These are phyloP conservation scores for Cutaneotrichosporon cyanovorans DNA, from an alignment of 1,284 basidiomycete species.

Conservation along the genomic window DNA sequence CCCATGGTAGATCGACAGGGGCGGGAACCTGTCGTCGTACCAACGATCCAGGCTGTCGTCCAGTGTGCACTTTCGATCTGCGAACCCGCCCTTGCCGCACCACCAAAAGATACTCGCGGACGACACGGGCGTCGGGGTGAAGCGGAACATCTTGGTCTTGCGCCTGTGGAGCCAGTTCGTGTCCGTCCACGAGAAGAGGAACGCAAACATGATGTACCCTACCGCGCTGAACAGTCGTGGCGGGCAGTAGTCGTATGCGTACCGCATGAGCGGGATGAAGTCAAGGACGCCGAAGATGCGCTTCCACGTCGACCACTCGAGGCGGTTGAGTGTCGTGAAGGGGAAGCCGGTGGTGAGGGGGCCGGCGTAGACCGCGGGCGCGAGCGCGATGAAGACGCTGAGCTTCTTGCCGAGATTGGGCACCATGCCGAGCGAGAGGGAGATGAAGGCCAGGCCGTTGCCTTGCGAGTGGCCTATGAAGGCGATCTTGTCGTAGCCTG, in stretches of 20 bases:
- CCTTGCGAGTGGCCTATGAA: conserved; percentile 60
- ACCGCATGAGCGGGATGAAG: conserved; percentile 57
- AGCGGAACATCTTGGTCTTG: conserved; percentile 59
- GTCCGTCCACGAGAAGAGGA: conserved; percentile 55
- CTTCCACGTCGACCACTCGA: conserved; percentile 54
- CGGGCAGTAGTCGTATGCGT: conserved; percentile 54
- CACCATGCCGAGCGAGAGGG: conserved; percentile 54
- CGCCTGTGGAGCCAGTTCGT: conserved; percentile 54
- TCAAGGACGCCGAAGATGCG: conserved; percentile 55
- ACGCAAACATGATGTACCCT: conserved; percentile 55
- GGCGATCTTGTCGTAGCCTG: conserved; percentile 55
- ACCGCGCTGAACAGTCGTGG: conserved; percentile 46
- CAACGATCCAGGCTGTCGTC: conserved; percentile 51
- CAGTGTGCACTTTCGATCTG: conserved; percentile 53
- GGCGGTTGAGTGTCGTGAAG: conserved; percentile 50
- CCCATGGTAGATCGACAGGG: conserved; percentile 53
- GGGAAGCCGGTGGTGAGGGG: conserved; percentile 56
- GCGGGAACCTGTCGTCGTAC: conserved; percentile 55
- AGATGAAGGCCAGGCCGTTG: conserved; percentile 53
- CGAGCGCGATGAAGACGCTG: conserved; percentile 55
- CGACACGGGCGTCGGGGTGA: conserved; percentile 56
- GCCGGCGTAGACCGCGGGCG: conserved; percentile 57
- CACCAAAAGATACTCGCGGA: conserved; percentile 54
- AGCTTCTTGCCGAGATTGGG: conserved; percentile 54
- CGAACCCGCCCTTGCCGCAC: conserved; percentile 57